These are phyloP conservation scores for Hypholoma sublateritium DNA, from an alignment of 768 basidiomycete genomes.

Conservation along the genomic window DNA sequence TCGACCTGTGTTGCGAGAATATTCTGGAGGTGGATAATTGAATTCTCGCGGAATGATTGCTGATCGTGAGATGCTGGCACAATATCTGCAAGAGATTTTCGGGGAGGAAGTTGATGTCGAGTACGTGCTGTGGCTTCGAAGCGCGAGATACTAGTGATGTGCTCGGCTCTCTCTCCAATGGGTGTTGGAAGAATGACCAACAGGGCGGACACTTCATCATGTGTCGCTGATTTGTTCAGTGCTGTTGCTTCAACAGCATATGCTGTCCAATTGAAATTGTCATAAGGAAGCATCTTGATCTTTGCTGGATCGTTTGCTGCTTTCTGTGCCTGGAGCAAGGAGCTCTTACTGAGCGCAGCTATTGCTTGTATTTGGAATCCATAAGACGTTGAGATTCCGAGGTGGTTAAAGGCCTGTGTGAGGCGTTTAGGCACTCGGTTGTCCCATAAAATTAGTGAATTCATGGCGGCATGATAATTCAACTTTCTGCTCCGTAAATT, in stretches of 20 bases:
- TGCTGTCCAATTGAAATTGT: conserved; percentile 24
- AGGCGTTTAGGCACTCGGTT: conserved; percentile 13
- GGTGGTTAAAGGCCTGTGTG: conserved; percentile 14
- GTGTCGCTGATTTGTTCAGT: conserved; percentile 8
- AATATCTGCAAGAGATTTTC: conserved; percentile 8
- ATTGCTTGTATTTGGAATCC: conserved; percentile 8
- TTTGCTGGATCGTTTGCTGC: conserved; percentile 17
- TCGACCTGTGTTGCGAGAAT: conserved; percentile 7
- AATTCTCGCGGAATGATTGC: background rate
- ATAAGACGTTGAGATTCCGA: conserved; percentile 15
- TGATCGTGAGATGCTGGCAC: conserved; percentile 8
- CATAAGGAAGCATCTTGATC: conserved; percentile 20
- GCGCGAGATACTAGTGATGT: background rate
- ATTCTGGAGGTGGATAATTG: conserved; percentile 4
- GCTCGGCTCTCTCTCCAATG: background rate
- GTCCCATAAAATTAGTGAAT: conserved; percentile 18
- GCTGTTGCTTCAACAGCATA: conserved; percentile 14
- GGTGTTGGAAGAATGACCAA: conserved; percentile 10
- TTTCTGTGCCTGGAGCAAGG: background rate
- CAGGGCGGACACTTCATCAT: conserved; percentile 23
- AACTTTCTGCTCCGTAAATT: conserved; percentile 14
- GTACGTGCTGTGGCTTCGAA: conserved; percentile 1
- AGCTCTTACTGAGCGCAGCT: conserved; percentile 8
- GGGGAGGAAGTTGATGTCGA: conserved; percentile 7
- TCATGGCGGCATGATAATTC: conserved; percentile 14